These are phyloP conservation scores for Microthlaspi erraticum DNA, from an alignment of 345 rosid genomes.

Conservation along the genomic window DNA sequence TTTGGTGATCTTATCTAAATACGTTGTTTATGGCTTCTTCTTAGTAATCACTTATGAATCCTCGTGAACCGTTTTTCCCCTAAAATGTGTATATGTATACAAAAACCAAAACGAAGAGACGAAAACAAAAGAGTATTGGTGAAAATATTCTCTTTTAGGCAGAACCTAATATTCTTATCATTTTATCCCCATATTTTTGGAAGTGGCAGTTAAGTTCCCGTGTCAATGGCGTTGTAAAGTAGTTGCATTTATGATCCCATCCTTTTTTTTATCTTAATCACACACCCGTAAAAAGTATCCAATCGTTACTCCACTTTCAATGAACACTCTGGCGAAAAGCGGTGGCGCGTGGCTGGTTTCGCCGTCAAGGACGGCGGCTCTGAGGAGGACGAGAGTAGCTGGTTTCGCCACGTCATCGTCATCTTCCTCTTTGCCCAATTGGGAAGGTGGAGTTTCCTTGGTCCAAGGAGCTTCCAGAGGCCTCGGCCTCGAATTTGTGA, in stretches of 20 bases:
- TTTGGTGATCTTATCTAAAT: too few species aligned
- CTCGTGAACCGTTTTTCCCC: too few species aligned
- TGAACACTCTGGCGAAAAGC: constrained; percentile 36
- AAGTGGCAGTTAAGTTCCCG: constrained; percentile 29
- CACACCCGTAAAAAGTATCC: background rate
- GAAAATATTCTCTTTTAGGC: too few species aligned
- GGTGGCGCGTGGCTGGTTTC: constrained; percentile 35
- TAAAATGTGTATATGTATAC: too few species aligned
- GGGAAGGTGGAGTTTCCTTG: constrained; percentile 85
- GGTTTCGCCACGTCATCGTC: constrained; percentile 49
- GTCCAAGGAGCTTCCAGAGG: constrained; percentile 97
- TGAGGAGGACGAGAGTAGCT: constrained; percentile 23
- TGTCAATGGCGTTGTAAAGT: constrained; percentile 30
- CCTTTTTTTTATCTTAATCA: constrained; percentile 18
- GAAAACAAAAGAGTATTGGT: too few species aligned
- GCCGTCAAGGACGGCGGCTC: constrained; percentile 16
- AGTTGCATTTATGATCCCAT: constrained; percentile 37
- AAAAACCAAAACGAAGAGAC: too few species aligned
- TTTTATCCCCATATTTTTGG: constrained; percentile 27
- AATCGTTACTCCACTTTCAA: constrained; percentile 9
- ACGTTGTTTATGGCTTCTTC: too few species aligned
- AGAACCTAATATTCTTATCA: too few species aligned
- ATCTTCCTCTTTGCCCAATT: constrained; percentile 44
- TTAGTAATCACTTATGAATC: too few species aligned
- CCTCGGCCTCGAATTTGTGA: constrained; percentile 88